Evolutionary conservation across 495 filamentous ascomycete genomes (phyloP).

Genomic region (Penicillium silybi): DNA sequence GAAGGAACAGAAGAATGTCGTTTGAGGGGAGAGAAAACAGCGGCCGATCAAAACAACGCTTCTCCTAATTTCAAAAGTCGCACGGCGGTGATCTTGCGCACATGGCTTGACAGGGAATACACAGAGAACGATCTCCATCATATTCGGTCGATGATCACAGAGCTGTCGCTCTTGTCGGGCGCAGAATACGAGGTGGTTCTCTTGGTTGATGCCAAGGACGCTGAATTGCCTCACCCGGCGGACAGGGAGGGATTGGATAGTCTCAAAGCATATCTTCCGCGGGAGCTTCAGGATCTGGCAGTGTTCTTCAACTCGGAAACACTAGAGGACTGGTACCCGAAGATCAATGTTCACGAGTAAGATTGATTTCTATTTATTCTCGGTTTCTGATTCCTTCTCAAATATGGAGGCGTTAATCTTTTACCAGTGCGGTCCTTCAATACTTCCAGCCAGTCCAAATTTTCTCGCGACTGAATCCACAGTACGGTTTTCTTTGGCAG

Average conservation of each 20-base stretch:
- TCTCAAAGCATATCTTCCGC: constrained; percentile 47
- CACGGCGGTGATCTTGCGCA: constrained; percentile 69
- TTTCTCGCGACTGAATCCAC: constrained; percentile 50
- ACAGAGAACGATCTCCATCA: constrained; percentile 66
- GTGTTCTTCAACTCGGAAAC: constrained; percentile 58
- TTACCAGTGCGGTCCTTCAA: constrained; percentile 12
- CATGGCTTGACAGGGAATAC: constrained; percentile 63
- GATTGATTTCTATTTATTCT: too few relatives aligned
- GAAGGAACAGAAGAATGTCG: too few relatives aligned
- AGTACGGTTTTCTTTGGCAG: constrained; percentile 71
- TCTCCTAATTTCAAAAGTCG: too few relatives aligned
- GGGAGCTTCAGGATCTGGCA: constrained; percentile 63
- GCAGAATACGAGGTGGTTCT: constrained; percentile 76
- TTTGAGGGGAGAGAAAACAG: constrained; percentile 3
- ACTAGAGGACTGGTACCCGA: constrained; percentile 28
- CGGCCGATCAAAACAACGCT: too few relatives aligned
- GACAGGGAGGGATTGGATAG: constrained; percentile 48
- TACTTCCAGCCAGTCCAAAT: constrained; percentile 29
- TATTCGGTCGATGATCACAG: constrained; percentile 69
- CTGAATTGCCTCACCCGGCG: constrained; percentile 46
- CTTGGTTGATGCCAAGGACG: constrained; percentile 68
- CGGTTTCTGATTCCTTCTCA: too few relatives aligned
- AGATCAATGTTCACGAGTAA: constrained; percentile 26
- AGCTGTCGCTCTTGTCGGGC: constrained; percentile 67
- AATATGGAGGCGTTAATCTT: too few relatives aligned